Evolutionary conservation across 805 yeast species (phyloP).

Genomic region (Isabelozyma gotoi): DNA sequence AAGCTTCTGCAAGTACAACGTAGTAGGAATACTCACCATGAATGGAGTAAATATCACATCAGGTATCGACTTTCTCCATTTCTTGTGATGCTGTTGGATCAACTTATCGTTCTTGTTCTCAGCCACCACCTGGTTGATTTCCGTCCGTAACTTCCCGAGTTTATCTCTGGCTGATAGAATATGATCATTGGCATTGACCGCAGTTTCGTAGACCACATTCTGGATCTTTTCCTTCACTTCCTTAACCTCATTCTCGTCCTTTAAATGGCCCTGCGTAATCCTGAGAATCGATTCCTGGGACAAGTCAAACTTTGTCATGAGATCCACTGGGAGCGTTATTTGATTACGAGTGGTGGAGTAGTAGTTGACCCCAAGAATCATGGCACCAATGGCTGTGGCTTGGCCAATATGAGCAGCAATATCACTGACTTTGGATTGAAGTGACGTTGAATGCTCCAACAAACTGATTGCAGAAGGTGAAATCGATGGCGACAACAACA

Average conservation of each 20-base stretch:
- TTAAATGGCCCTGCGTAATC: slow-evolving; percentile 42
- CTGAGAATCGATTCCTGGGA: slow-evolving; percentile 66
- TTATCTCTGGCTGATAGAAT: slow-evolving; percentile 65
- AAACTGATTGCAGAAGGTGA: slow-evolving; percentile 55
- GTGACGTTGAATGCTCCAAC: slow-evolving; percentile 43
- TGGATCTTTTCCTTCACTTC: slow-evolving; percentile 41
- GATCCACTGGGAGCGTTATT: slow-evolving; percentile 62
- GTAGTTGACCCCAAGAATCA: slow-evolving; percentile 58
- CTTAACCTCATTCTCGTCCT: slow-evolving; percentile 18
- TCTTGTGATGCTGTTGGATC: slow-evolving; percentile 21
- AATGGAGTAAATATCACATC: slow-evolving; percentile 68
- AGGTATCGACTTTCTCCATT: slow-evolving; percentile 50
- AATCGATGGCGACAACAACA: slow-evolving; percentile 54
- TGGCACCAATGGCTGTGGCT: slow-evolving; percentile 68
- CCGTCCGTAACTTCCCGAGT: slow-evolving; percentile 35
- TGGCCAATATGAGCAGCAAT: slow-evolving; percentile 82
- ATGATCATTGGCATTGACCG: slow-evolving; percentile 80
- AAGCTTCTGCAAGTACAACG: slow-evolving; percentile 58
- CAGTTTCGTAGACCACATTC: slow-evolving; percentile 65
- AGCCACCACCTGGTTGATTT: slow-evolving; percentile 30
- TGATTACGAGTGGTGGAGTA: slow-evolving; percentile 52
- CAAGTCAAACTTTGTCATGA: slow-evolving; percentile 50
- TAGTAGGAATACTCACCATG: slow-evolving; percentile 65
- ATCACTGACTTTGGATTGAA: slow-evolving; percentile 52
- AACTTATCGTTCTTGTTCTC: slow-evolving; percentile 22